Evolutionary conservation across 139 green algal species (phyloP).

Genomic region (Asterochloris erici): DNA sequence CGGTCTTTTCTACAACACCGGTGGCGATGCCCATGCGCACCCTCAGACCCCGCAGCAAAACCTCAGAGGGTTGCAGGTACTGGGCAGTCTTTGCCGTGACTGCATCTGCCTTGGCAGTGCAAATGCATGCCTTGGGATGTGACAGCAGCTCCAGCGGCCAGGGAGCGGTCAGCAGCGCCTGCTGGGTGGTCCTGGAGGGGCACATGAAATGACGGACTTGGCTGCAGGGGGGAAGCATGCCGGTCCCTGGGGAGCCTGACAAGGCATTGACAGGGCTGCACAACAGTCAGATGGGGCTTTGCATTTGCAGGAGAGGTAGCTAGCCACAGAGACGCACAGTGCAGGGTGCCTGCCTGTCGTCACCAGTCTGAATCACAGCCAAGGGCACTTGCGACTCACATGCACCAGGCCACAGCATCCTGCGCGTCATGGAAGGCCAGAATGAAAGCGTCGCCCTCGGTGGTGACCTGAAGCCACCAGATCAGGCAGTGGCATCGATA

Average conservation of each 20-base stretch:
- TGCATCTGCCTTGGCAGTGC: slow-evolving; percentile 36
- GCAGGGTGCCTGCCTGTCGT: neutral
- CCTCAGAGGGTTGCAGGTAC: slow-evolving; percentile 8
- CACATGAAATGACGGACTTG: neutral
- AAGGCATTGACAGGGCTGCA: no score
- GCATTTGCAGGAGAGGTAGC: no score
- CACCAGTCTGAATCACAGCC: no score
- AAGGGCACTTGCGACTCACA: slow-evolving; percentile 1
- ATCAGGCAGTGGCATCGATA: no score
- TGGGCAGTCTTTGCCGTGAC: slow-evolving; percentile 1
- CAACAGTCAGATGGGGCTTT: no score
- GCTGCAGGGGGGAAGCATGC: no score
- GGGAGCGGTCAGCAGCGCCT: slow-evolving; percentile 26
- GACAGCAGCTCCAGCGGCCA: slow-evolving; percentile 37
- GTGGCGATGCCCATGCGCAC: slow-evolving; percentile 45
- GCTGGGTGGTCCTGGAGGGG: slow-evolving; percentile 8
- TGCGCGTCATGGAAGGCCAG: slow-evolving; percentile 41
- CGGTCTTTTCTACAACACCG: slow-evolving; percentile 29
- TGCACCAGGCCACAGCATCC: slow-evolving; percentile 32
- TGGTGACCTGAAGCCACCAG: slow-evolving; percentile 38
- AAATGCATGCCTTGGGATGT: slow-evolving; percentile 28
- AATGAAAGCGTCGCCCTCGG: slow-evolving; percentile 27
- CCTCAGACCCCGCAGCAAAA: slow-evolving; percentile 24
- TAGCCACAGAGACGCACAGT: no score
- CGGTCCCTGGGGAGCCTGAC: no score